These are phyloP conservation scores for Candida sp. DNA, from an alignment of 1,139 yeast species.

Conservation along the genomic window DNA sequence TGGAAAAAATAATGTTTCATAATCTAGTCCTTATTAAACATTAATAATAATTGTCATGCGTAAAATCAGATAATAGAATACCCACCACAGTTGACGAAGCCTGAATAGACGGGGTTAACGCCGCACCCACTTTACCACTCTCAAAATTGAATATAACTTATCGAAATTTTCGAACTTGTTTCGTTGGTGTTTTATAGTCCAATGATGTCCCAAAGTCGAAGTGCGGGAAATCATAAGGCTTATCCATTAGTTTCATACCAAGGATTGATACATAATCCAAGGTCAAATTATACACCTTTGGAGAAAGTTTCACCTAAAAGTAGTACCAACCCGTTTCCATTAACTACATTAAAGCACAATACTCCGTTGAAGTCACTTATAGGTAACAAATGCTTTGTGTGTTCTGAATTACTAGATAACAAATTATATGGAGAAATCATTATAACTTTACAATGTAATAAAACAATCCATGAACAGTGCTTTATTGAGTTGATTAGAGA, in stretches of 20 bases:
- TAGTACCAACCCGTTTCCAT: background rate
- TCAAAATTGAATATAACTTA: background rate
- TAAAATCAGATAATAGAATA: too few species aligned
- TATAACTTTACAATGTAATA: background rate
- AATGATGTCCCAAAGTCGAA: too few species aligned
- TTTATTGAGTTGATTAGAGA: background rate
- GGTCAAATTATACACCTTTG: background rate
- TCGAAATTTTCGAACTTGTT: background rate
- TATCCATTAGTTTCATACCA: background rate
- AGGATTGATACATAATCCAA: background rate
- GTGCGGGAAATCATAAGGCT: background rate
- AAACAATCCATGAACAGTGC: constrained; percentile 1
- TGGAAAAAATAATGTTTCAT: background rate
- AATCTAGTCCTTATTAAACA: background rate
- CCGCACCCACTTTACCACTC: background rate
- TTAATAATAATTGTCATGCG: too few species aligned
- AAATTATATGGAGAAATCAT: background rate
- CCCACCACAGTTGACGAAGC: too few species aligned
- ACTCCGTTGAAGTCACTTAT: background rate
- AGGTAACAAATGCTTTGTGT: background rate
- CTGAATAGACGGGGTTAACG: background rate
- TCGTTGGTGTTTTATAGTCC: background rate
- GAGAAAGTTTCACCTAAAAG: background rate
- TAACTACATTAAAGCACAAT: background rate
- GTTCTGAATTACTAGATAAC: background rate